Percentiles rank a stretch among this genome's conserved stretches.
Evolutionary conservation across 1,284 basidiomycete species (phyloP).

Genomic region (Tremellales sp.): DNA sequence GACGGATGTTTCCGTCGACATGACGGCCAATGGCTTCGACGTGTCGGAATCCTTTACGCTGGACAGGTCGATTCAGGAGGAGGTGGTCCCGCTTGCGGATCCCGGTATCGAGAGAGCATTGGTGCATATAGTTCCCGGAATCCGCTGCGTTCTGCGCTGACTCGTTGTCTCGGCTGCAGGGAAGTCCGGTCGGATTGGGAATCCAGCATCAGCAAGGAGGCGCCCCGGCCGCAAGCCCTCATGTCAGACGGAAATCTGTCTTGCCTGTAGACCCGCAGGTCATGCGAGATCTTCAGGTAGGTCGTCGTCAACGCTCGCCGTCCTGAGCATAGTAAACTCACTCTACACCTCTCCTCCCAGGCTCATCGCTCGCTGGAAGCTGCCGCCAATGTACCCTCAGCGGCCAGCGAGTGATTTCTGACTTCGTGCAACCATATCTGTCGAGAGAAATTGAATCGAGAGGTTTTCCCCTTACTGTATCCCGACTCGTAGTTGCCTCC

Average conservation of each 20-base stretch:
- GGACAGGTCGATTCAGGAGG: slow-evolving; percentile 71
- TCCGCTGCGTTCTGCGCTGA: slow-evolving; percentile 2
- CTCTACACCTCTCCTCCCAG: neutral
- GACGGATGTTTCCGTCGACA: slow-evolving; percentile 77
- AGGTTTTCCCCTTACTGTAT: too few relatives aligned
- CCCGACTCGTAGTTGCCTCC: too few relatives aligned
- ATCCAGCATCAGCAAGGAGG: slow-evolving; percentile 15
- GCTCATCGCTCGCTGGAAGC: slow-evolving; percentile 12
- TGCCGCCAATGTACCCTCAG: too few relatives aligned
- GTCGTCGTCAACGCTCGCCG: slow-evolving; percentile 38
- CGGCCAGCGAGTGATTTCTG: neutral
- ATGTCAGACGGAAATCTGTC: slow-evolving; percentile 37
- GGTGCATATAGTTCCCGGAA: slow-evolving; percentile 25
- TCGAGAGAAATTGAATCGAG: neutral
- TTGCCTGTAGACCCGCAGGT: slow-evolving; percentile 76
- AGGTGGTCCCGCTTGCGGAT: slow-evolving; percentile 82
- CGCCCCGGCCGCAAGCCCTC: slow-evolving; percentile 13
- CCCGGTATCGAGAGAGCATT: slow-evolving; percentile 66
- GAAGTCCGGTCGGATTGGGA: slow-evolving; percentile 23
- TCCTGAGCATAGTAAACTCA: slow-evolving; percentile 10
- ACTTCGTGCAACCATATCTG: neutral
- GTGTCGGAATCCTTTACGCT: slow-evolving; percentile 59
- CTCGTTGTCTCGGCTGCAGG: slow-evolving; percentile 9
- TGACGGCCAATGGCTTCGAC: slow-evolving; percentile 79
- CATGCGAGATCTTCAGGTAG: slow-evolving; percentile 79